Percentiles rank a stretch among this genome's conserved stretches.
Conservation (phyloP, 106 monocot species). For the Cymbidium sinense region DNA sequence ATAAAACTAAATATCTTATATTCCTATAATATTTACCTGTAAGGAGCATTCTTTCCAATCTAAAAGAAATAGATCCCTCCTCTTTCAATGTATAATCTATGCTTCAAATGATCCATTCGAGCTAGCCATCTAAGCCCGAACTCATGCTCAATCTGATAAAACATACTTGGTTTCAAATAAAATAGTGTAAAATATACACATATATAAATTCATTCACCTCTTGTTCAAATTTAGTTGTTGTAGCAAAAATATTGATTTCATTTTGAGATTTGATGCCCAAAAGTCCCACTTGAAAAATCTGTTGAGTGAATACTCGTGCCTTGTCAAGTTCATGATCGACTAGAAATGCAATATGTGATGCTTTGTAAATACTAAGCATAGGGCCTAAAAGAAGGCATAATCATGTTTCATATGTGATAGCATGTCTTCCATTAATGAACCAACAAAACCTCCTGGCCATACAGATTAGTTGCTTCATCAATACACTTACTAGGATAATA, state of each 20-base stretch:
- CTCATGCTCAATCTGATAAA: slow-evolving; percentile 19
- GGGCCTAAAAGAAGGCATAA: slow-evolving; percentile 4
- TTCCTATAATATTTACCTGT: slow-evolving; percentile 7
- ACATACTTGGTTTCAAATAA: too few relatives aligned
- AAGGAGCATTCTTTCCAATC: slow-evolving; percentile 15
- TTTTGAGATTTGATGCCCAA: background rate
- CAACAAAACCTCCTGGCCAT: slow-evolving; percentile 13
- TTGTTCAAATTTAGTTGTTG: background rate
- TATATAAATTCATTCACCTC: slow-evolving; percentile 8
- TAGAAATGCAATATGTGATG: slow-evolving; percentile 15
- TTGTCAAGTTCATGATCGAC: slow-evolving; percentile 23
- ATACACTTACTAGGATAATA: too few relatives aligned
- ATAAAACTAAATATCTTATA: too few relatives aligned
- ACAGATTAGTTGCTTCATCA: too few relatives aligned
- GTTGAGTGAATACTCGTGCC: background rate
- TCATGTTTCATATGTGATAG: slow-evolving; percentile 18
- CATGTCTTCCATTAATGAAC: slow-evolving; percentile 13
- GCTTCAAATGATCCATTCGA: slow-evolving; percentile 29
- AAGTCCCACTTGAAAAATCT: slow-evolving; percentile 11
- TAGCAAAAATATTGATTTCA: background rate
- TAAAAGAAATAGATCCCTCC: background rate
- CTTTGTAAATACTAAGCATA: slow-evolving; percentile 20
- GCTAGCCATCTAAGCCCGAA: slow-evolving; percentile 24
- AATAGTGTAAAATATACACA: too few relatives aligned
- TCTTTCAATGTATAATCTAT: slow-evolving; percentile 21